Evolutionary conservation across 2,329 filamentous ascomycete species (phyloP).

Genomic region (Falciphora oryzae): DNA sequence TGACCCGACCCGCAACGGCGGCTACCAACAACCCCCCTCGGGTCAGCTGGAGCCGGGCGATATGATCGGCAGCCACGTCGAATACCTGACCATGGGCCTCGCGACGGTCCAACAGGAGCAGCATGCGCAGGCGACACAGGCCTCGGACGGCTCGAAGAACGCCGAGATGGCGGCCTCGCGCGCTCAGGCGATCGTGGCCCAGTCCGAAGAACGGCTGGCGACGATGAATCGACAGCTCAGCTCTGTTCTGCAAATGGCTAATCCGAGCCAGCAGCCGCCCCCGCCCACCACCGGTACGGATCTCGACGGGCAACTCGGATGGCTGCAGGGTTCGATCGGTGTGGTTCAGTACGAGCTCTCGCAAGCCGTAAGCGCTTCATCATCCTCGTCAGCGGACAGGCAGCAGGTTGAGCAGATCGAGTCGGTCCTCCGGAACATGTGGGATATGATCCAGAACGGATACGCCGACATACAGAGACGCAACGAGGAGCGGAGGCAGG

Average conservation of each 20-base stretch:
- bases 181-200: conserved; percentile 23
- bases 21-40: conserved; percentile 38
- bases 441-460: conserved; percentile 51
- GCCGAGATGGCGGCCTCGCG: conserved; percentile 19
- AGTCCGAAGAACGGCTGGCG: conserved; percentile 50
- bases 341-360: conserved; percentile 40
- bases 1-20: conserved; percentile 48
- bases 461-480: conserved; percentile 50
- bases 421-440: conserved; percentile 45
- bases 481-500: conserved; percentile 46
- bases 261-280: conserved; percentile 47
- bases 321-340: conserved; percentile 58
- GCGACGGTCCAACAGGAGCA: conserved; percentile 55
- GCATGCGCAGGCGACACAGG: conserved; percentile 27
- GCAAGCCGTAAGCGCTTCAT: conserved; percentile 27
- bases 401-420: conserved; percentile 51
- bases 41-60: conserved; percentile 37
- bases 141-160: conserved; percentile 16
- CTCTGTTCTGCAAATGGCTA: conserved; percentile 45
- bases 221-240: conserved; percentile 61
- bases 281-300: conserved; percentile 51
- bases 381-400: conserved; percentile 24
- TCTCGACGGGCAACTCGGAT: conserved; percentile 61
- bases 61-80: conserved; percentile 52
- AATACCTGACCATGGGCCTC: conserved; percentile 65